Conservation (phyloP, 2,329 filamentous ascomycete species). For the Aspergillus viridinutans region DNA sequence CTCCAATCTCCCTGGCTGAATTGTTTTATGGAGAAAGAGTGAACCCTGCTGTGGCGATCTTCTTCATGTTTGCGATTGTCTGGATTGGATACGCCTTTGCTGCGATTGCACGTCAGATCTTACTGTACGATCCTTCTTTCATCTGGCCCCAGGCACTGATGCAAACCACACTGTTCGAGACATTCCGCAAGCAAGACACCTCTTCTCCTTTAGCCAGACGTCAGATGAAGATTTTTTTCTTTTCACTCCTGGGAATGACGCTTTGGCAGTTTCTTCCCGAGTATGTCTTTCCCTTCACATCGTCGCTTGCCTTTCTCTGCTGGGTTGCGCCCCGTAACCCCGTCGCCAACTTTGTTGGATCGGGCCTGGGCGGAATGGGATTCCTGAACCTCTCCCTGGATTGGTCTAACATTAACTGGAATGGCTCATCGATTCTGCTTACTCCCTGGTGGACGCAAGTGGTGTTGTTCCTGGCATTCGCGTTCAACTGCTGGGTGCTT, state of each 20-base stretch:
- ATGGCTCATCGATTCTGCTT: slow-evolving; percentile 48
- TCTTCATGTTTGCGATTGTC: slow-evolving; percentile 59
- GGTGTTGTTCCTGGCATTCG: slow-evolving; percentile 54
- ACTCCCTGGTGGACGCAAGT: slow-evolving; percentile 59
- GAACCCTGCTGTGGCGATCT: slow-evolving; percentile 51
- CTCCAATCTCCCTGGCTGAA: slow-evolving; percentile 53
- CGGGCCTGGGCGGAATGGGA: slow-evolving; percentile 60
- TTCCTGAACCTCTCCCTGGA: slow-evolving; percentile 58
- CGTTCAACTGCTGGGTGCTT: slow-evolving; percentile 55
- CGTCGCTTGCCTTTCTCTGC: slow-evolving; percentile 58
- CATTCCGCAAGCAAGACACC: slow-evolving; percentile 45
- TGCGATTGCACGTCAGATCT: slow-evolving; percentile 53
- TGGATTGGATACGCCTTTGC: slow-evolving; percentile 58
- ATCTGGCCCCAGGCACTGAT: slow-evolving; percentile 51
- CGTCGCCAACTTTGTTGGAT: slow-evolving; percentile 58
- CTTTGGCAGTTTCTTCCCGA: slow-evolving; percentile 62
- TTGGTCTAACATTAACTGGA: slow-evolving; percentile 58
- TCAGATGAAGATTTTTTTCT: slow-evolving; percentile 57
- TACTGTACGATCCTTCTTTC: slow-evolving; percentile 57
- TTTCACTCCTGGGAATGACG: slow-evolving; percentile 49
- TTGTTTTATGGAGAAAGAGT: slow-evolving; percentile 54
- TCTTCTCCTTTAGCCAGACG: slow-evolving; percentile 48
- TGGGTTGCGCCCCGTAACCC: slow-evolving; percentile 59
- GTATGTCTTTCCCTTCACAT: slow-evolving; percentile 57
- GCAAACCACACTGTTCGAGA: slow-evolving; percentile 59